Conservation (phyloP, 2,329 filamentous ascomycete genomes). For the Pezizomycotina sp. region DNA sequence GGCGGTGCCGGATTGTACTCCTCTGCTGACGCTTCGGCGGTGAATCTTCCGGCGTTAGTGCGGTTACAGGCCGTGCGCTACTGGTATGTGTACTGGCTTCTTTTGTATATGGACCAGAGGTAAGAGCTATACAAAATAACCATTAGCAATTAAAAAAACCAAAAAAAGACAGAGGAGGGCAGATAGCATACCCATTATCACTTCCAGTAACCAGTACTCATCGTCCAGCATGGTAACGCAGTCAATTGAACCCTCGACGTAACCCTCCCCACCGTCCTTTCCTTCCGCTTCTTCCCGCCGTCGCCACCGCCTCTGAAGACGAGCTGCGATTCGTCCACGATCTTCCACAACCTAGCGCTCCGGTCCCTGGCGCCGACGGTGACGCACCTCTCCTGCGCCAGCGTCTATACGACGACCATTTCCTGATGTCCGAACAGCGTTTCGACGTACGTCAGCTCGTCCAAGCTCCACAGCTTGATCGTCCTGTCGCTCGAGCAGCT, state of each 20-base stretch:
- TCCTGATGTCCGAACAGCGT: conserved; percentile 95
- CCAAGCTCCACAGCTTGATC: conserved; percentile 85
- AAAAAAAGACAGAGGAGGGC: neutral
- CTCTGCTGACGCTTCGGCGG: conserved; percentile 51
- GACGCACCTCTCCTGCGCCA: conserved; percentile 74
- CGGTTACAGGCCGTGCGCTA: conserved; percentile 73
- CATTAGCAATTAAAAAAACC: neutral
- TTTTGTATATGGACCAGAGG: conserved; percentile 85
- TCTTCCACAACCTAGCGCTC: conserved; percentile 87
- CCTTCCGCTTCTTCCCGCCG: conserved; percentile 28
- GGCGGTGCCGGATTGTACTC: conserved; percentile 44
- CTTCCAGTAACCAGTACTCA: conserved; percentile 74
- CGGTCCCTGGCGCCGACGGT: conserved; percentile 82
- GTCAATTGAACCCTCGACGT: conserved; percentile 73
- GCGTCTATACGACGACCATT: conserved; percentile 65
- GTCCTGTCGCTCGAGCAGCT: conserved; percentile 81
- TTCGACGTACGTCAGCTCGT: conserved; percentile 85
- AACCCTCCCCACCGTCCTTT: conserved; percentile 32
- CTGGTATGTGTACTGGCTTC: conserved; percentile 68
- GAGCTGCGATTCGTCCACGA: conserved; percentile 84
- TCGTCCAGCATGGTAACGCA: conserved; percentile 79
- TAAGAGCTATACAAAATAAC: neutral
- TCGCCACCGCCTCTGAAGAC: conserved; percentile 75
- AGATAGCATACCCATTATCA: conserved; percentile 51
- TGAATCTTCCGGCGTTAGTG: conserved; percentile 49